These are phyloP conservation scores for Gentiana dahurica DNA, from an alignment of 257 asterid genomes.

Conservation along the genomic window DNA sequence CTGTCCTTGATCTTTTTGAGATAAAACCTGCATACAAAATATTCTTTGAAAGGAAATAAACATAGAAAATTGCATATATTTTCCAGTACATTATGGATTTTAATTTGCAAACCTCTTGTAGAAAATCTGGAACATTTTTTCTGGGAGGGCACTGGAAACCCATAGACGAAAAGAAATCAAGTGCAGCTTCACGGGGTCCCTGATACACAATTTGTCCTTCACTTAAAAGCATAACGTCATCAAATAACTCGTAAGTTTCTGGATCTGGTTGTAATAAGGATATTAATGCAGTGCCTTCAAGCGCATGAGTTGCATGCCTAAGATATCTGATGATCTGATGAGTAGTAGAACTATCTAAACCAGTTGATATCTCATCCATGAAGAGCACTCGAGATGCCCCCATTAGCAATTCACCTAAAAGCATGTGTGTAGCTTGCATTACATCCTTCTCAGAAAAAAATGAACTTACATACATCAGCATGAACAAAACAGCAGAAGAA, in stretches of 20 bases:
- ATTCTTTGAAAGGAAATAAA: slow-evolving; percentile 1
- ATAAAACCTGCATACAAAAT: slow-evolving; percentile 40
- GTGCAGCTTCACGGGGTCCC: slow-evolving; percentile 59
- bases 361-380: slow-evolving; percentile 95
- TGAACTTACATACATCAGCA: slow-evolving; percentile 21
- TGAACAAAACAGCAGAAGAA: slow-evolving; percentile 41
- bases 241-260: slow-evolving; percentile 83
- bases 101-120: slow-evolving; percentile 67
- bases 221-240: slow-evolving; percentile 71
- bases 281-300: slow-evolving; percentile 65
- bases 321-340: slow-evolving; percentile 72
- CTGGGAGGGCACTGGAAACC: slow-evolving; percentile 83
- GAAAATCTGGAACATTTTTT: slow-evolving; percentile 88
- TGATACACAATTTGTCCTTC: slow-evolving; percentile 88
- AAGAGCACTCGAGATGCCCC: slow-evolving; percentile 71
- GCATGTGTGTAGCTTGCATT: slow-evolving; percentile 4
- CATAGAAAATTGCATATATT: slow-evolving; percentile 3
- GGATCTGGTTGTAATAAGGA: slow-evolving; percentile 95
- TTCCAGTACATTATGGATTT: neutral
- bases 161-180: slow-evolving; percentile 64
- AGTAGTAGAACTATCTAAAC: slow-evolving; percentile 91
- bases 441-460: slow-evolving; percentile 12
- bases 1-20: slow-evolving; percentile 92
- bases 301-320: slow-evolving; percentile 56
- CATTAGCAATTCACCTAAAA: slow-evolving; percentile 69